phyloP scores from a whole-genome alignment of 2,329 filamentous ascomycete species.

The Intubia oerlemansii region DNA sequence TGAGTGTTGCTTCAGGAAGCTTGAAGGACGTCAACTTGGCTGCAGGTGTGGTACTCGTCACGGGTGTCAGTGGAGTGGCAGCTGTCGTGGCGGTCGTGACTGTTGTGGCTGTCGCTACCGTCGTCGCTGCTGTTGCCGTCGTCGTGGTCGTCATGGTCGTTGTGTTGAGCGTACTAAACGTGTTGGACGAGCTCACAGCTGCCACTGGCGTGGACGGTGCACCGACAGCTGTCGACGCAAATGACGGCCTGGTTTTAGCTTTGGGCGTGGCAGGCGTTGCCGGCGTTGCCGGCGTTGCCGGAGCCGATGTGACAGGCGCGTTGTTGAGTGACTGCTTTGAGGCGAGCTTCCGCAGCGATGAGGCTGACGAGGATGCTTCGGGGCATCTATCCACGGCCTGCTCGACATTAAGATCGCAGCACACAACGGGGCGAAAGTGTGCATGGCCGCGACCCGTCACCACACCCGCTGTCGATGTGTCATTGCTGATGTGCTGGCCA shows the following conservation, averaged over 20 bases:
- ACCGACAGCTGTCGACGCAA: not conserved
- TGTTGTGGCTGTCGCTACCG: too few species aligned
- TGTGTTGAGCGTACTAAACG: slow-evolving; percentile 9
- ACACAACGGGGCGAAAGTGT: slow-evolving; percentile 51
- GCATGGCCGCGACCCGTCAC: slow-evolving; percentile 15
- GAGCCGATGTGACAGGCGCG: not conserved
- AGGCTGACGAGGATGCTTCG: too few species aligned
- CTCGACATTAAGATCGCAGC: slow-evolving; percentile 64
- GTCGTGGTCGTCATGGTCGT: slow-evolving; percentile 8
- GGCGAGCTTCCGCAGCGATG: too few species aligned
- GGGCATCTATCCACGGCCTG: slow-evolving; percentile 21
- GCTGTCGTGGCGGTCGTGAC: too few species aligned
- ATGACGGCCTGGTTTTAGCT: not conserved
- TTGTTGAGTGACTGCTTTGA: too few species aligned
- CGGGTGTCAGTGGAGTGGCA: too few species aligned
- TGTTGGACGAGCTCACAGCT: not conserved
- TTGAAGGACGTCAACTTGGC: too few species aligned
- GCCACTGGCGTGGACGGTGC: not conserved
- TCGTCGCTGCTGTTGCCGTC: too few species aligned
- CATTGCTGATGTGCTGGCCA: slow-evolving; percentile 2
- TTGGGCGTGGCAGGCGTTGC: not conserved
- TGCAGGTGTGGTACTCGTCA: too few species aligned
- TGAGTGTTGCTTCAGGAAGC: too few species aligned
- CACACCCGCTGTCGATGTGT: slow-evolving; percentile 10
- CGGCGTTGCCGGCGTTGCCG: not conserved